Base-by-base conservation (phyloP, 1,284 basidiomycete species). In the Earliella scabrosa region DNA sequence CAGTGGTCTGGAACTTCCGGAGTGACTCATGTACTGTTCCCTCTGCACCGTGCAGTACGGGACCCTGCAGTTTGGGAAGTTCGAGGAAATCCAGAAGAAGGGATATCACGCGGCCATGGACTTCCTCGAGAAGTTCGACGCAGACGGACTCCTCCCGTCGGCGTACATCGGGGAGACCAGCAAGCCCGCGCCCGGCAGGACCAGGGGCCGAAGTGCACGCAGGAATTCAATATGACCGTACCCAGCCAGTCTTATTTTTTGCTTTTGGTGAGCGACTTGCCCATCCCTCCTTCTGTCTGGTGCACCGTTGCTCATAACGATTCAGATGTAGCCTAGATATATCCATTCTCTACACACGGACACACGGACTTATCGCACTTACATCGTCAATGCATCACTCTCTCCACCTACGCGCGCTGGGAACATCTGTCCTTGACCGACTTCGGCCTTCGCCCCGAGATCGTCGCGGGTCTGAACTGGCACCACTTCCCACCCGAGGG, bases 1-100 rank as follows among this genome's bases (percentile, higher is more conserved):
- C 39, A n/a, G 29, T 27, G 35, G 21, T 29, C 38, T 45, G n/a
- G 24, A 69, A 69, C 26, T 14, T 6, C n/a, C n/a, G n/a, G n/a
- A n/a, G n/a, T 8, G 7, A 13, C 53, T 59, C 51, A 58, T 39
- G 13, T n/a, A n/a, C n/a, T n/a, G n/a, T n/a, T n/a, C 11, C 52
- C 35, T 9, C 27, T 34, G 35, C 34, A 5, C 45, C 16, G 1
- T 29, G 26, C 61, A 92, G 89, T 93, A 87, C 60, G 88, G 89
- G 3, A 92, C 89, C 6, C 75, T 93, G 27, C 89, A 92, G 69
- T 93, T 91, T 64, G 75, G 80, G 48, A 91, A 91, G 71, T 93
- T 88, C 63, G 90, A 92, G 63, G 89, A 93, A 67, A 90, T 99
- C 36, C 82, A 90, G 66, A 83, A 86, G 63, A 88, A 89, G 67